Evolutionary conservation across 257 asterid genomes (phyloP).

Genomic region (Jacaranda copaia): DNA sequence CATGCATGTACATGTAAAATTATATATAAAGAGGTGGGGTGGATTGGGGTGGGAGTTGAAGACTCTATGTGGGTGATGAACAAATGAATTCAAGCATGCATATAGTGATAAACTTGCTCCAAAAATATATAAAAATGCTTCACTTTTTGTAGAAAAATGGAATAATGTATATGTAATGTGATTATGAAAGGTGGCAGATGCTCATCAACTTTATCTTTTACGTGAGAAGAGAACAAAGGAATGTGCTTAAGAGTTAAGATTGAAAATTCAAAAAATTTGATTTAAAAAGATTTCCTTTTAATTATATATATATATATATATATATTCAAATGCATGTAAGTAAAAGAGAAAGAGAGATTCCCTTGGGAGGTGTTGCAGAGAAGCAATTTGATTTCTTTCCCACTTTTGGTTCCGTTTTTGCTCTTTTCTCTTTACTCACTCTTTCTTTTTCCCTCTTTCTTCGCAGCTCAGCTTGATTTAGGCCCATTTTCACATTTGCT

Average conservation of each 20-base stretch:
- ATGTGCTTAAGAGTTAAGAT: constrained; percentile 27
- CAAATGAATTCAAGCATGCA: not conserved
- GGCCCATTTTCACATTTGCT: constrained; percentile 56
- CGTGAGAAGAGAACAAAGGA: constrained; percentile 44
- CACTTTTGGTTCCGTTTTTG: constrained; percentile 32
- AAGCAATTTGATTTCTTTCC: constrained; percentile 49
- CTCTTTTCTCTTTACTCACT: constrained; percentile 33
- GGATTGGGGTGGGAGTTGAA: not conserved
- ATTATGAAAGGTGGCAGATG: constrained; percentile 55
- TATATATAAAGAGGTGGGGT: not conserved
- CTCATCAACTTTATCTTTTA: constrained; percentile 69
- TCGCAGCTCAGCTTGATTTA: constrained; percentile 35
- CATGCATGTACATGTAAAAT: not conserved
- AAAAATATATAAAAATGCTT: constrained; percentile 3
- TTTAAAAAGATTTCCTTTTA: not conserved
- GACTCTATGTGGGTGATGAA: not conserved
- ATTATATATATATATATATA: too few species aligned
- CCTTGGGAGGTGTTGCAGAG: constrained; percentile 52
- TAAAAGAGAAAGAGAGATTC: constrained; percentile 50
- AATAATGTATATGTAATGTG: constrained; percentile 29
- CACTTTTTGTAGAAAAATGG: constrained; percentile 2
- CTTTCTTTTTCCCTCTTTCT: constrained; percentile 35
- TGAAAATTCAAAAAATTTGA: constrained; percentile 23
- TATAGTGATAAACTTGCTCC: not conserved
- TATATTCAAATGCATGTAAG: constrained; percentile 37